phyloP scores from a whole-genome alignment of 2,329 filamentous ascomycete genomes.

The Septoria petroselini region DNA sequence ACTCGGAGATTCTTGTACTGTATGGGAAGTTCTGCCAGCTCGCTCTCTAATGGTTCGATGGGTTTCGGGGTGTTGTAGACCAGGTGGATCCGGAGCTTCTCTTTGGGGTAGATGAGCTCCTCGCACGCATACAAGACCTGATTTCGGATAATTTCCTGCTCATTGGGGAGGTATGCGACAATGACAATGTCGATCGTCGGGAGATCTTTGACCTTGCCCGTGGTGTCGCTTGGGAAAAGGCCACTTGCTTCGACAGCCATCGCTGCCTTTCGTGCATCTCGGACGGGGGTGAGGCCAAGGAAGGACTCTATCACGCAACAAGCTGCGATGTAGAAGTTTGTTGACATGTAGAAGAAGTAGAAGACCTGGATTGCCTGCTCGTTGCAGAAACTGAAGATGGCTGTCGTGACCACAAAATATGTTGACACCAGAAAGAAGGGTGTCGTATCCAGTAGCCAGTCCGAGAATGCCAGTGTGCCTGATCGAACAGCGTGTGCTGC shows the following conservation, averaged over 20 bases:
- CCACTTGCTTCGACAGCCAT: constrained; percentile 31
- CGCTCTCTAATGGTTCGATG: constrained; percentile 47
- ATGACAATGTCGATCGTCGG: constrained; percentile 48
- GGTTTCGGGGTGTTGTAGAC: constrained; percentile 50
- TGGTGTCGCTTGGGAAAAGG: constrained; percentile 30
- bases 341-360: constrained; percentile 37
- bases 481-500: constrained; percentile 13
- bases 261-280: constrained; percentile 31
- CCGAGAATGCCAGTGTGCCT: constrained; percentile 27
- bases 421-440: constrained; percentile 32
- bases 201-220: constrained; percentile 35
- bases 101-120: constrained; percentile 46
- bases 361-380: constrained; percentile 33
- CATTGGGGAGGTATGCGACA: constrained; percentile 52
- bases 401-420: constrained; percentile 35
- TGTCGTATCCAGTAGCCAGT: constrained; percentile 35
- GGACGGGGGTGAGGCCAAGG: constrained; percentile 34
- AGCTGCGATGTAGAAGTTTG: constrained; percentile 36
- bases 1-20: constrained; percentile 44
- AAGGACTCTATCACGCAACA: constrained; percentile 34
- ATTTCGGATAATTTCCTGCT: constrained; percentile 51
- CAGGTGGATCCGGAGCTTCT: constrained; percentile 49
- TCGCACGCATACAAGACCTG: constrained; percentile 48
- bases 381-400: constrained; percentile 33
- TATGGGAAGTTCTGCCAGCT: constrained; percentile 41